A percentile compares a stretch with the other conserved stretches of the same genome.
phyloP scores from a whole-genome alignment of 176 grass and related monocot genomes.

The Stipa capillata region DNA sequence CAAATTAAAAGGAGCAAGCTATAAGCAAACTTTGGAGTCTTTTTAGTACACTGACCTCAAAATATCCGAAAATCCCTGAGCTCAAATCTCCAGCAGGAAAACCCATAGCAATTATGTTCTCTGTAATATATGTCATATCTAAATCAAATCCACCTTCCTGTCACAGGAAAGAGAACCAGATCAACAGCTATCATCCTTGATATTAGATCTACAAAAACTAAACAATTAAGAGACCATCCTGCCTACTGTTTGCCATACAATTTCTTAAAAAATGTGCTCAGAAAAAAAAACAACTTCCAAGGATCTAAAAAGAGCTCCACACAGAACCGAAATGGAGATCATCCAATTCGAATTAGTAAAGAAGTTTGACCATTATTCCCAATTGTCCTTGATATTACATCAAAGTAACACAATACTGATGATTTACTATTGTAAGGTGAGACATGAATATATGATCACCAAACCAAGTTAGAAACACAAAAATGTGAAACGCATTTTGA shows the following conservation, averaged over 20 bases:
- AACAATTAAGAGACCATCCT: not conserved
- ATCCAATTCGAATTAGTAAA: not conserved
- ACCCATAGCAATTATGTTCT: constrained; percentile 99
- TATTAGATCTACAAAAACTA: not conserved
- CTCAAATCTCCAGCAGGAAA: constrained; percentile 98
- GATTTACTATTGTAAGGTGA: not conserved
- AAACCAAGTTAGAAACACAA: too few species aligned
- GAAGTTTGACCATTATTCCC: not conserved
- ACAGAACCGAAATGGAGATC: too few species aligned
- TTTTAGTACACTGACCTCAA: constrained; percentile 62
- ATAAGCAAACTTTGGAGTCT: constrained; percentile 12
- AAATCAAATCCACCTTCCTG: constrained; percentile 99
- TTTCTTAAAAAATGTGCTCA: not conserved
- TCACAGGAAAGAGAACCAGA: constrained; percentile 30
- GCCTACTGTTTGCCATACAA: not conserved
- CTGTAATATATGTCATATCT: constrained; percentile 99
- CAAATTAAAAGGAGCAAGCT: not conserved
- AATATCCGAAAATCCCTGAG: constrained; percentile 98
- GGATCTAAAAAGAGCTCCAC: not conserved
- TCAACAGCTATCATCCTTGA: constrained; percentile 1
- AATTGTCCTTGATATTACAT: not conserved
- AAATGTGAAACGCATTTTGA: not conserved
- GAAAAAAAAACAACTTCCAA: not conserved
- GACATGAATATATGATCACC: too few species aligned
- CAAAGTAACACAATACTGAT: not conserved